Evolutionary conservation across 805 yeast genomes (phyloP).

Genomic region (Nakazawaea populi): DNA sequence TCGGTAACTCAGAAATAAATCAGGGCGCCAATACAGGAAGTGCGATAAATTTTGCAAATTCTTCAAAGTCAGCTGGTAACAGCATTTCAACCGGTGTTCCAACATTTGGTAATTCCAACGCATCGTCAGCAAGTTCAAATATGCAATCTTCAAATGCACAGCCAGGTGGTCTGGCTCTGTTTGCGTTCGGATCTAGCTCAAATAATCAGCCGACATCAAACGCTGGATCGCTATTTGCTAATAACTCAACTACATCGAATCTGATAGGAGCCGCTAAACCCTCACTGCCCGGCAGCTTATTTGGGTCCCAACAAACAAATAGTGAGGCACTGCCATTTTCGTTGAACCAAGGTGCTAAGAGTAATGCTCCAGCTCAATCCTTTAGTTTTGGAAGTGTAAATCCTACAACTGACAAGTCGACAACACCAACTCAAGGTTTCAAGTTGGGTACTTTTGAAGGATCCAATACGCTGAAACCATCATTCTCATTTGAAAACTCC

Average conservation of each 20-base stretch:
- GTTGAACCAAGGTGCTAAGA: background rate
- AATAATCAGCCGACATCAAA: background rate
- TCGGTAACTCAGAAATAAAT: background rate
- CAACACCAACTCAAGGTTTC: background rate
- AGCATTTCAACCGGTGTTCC: background rate
- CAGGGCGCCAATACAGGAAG: background rate
- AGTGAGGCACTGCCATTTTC: background rate
- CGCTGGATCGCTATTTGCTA: background rate
- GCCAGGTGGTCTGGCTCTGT: background rate
- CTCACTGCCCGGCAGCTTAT: background rate
- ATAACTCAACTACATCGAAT: background rate
- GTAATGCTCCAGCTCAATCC: background rate
- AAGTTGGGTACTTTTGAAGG: background rate
- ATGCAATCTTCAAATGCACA: background rate
- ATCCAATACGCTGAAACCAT: constrained; percentile 5
- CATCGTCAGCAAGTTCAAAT: background rate
- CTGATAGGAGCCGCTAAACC: background rate
- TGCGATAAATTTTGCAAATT: background rate
- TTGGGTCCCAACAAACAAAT: background rate
- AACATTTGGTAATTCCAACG: background rate
- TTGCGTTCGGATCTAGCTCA: background rate
- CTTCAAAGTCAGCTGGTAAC: background rate
- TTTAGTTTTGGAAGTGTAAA: background rate
- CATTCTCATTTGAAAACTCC: constrained; percentile 12
- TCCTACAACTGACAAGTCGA: background rate